Conservation (phyloP, 371 early-diverging fungal genomes). For the Dinochytrium kinnereticum region DNA sequence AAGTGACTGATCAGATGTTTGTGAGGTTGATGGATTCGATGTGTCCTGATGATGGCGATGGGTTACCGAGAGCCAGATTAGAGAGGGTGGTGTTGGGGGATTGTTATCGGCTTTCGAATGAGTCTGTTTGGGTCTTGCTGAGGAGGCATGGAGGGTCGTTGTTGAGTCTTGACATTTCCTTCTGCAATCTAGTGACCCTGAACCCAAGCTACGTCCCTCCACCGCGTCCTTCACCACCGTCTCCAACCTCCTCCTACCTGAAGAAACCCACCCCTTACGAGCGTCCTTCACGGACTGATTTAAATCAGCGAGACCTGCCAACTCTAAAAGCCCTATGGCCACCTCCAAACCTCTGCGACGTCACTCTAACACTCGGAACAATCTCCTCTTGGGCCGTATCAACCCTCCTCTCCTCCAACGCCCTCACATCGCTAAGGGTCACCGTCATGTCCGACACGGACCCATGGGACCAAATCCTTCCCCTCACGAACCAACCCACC, state of each 20-base stretch:
- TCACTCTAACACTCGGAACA: no score
- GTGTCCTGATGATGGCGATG: neutral
- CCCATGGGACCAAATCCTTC: no score
- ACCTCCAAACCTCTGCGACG: no score
- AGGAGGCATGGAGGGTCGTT: neutral
- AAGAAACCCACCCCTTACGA: no score
- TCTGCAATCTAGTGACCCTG: neutral
- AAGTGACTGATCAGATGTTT: conserved; percentile 7
- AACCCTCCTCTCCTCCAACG: neutral
- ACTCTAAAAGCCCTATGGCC: no score
- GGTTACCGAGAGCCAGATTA: neutral
- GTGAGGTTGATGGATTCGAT: neutral
- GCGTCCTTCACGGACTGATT: no score
- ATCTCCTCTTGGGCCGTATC: no score
- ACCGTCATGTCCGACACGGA: no score
- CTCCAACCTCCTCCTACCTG: neutral
- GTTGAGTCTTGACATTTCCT: neutral
- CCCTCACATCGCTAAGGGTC: neutral
- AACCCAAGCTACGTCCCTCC: neutral
- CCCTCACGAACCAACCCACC: neutral
- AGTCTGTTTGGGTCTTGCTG: neutral
- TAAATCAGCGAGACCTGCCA: no score
- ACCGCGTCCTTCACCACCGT: neutral
- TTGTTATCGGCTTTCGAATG: conserved; percentile 5
- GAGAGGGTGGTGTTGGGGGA: neutral